phyloP scores from a whole-genome alignment of 768 basidiomycete species.

The Rhodotorula toruloides region DNA sequence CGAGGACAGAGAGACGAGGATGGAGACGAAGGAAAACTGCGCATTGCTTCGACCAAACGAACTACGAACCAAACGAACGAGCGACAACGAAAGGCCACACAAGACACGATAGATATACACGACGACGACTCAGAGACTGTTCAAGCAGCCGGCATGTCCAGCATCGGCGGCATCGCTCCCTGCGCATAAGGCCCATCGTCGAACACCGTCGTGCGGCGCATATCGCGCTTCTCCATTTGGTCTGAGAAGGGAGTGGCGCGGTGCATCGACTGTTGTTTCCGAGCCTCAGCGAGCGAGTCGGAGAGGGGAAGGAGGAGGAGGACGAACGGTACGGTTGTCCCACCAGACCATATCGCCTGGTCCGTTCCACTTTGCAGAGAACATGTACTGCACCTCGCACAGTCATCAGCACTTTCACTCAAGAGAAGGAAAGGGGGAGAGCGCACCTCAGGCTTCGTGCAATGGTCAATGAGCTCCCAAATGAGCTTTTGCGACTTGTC shows the following conservation, averaged over 20 bases:
- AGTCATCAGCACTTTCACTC: too few relatives aligned
- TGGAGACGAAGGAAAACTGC: too few relatives aligned
- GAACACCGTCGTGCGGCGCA: slow-evolving; percentile 41
- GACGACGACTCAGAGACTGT: not conserved
- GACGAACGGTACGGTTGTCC: slow-evolving; percentile 22
- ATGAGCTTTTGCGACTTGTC: slow-evolving; percentile 37
- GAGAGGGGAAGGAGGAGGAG: not conserved
- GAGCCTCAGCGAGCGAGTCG: not conserved
- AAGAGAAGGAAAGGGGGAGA: not conserved
- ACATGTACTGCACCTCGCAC: slow-evolving; percentile 6
- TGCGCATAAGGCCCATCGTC: slow-evolving; percentile 34
- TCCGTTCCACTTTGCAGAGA: slow-evolving; percentile 35
- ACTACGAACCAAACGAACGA: not conserved
- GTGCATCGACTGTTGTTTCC: slow-evolving; percentile 25
- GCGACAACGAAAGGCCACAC: not conserved
- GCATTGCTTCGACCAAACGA: too few relatives aligned
- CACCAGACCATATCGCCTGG: slow-evolving; percentile 36
- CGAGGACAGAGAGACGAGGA: too few relatives aligned
- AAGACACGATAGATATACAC: not conserved
- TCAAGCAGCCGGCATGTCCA: slow-evolving; percentile 5
- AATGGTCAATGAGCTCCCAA: slow-evolving; percentile 35
- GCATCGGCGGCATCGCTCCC: not conserved
- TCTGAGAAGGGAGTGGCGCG: slow-evolving; percentile 36
- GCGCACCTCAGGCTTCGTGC: slow-evolving; percentile 33
- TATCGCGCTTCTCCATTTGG: slow-evolving; percentile 41